These are phyloP conservation scores for Mycena kentingensis DNA, from an alignment of 768 basidiomycete species.

Conservation along the genomic window DNA sequence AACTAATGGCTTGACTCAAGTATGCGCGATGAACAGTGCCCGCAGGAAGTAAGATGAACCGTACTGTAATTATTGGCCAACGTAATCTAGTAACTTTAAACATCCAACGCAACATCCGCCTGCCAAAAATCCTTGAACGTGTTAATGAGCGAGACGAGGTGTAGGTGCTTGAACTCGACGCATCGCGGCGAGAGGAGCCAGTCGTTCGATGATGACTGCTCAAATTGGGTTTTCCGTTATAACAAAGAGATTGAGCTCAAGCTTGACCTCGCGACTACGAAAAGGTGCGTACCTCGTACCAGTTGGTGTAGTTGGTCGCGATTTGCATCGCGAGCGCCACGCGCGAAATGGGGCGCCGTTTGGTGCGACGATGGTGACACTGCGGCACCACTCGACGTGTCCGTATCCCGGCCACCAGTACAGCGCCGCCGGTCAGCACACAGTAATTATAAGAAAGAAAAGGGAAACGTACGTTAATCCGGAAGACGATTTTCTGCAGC, in stretches of 20 bases:
- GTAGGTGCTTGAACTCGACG: slow-evolving; percentile 7
- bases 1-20: too few relatives aligned
- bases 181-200: slow-evolving; percentile 3
- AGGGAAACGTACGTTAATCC: slow-evolving; percentile 36
- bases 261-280: not conserved
- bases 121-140: slow-evolving; percentile 8
- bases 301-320: not conserved
- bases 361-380: slow-evolving; percentile 35
- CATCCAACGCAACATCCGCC: slow-evolving; percentile 11
- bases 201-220: not conserved
- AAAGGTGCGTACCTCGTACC: slow-evolving; percentile 1
- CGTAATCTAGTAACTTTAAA: too few relatives aligned
- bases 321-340: slow-evolving; percentile 25
- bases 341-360: slow-evolving; percentile 42
- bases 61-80: too few relatives aligned
- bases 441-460: not conserved
- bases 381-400: slow-evolving; percentile 37
- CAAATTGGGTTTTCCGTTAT: slow-evolving; percentile 2
- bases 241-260: not conserved
- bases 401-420: slow-evolving; percentile 52
- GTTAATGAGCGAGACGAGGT: slow-evolving; percentile 1
- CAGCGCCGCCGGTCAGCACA: not conserved
- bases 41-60: too few relatives aligned
- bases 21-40: too few relatives aligned
- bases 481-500: slow-evolving; percentile 35